These are phyloP conservation scores for Aureobasidium musti DNA, from an alignment of 2,329 filamentous ascomycete species.

Conservation along the genomic window DNA sequence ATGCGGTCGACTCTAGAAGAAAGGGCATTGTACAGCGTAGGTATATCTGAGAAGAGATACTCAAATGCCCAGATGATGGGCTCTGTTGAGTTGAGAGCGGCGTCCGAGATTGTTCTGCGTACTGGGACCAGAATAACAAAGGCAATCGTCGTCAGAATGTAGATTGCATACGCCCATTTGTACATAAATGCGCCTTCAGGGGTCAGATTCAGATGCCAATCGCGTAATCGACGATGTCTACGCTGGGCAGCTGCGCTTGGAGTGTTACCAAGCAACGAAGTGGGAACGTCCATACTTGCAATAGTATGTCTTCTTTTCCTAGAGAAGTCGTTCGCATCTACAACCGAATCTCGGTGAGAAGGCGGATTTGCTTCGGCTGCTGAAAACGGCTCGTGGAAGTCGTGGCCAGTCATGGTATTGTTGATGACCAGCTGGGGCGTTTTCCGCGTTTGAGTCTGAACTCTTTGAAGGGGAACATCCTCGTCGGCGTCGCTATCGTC, in stretches of 20 bases:
- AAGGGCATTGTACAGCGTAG: conserved; percentile 48
- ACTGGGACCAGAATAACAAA: conserved; percentile 69
- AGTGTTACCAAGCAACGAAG: background rate
- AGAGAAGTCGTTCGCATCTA: conserved; percentile 14
- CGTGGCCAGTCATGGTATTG: background rate
- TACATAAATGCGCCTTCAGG: conserved; percentile 71
- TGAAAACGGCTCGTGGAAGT: conserved; percentile 24
- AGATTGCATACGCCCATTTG: conserved; percentile 81
- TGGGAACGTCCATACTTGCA: conserved; percentile 16
- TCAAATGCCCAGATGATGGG: conserved; percentile 90
- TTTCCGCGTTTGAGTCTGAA: conserved; percentile 32
- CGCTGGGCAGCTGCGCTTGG: background rate
- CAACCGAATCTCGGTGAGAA: background rate
- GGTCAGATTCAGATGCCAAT: conserved; percentile 78
- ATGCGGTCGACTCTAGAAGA: conserved; percentile 32
- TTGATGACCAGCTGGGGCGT: conserved; percentile 14
- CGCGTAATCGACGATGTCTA: conserved; percentile 6
- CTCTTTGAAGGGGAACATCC: conserved; percentile 38
- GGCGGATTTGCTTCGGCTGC: conserved; percentile 14
- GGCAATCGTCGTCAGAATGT: conserved; percentile 70
- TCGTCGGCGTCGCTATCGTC: conserved; percentile 53
- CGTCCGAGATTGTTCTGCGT: conserved; percentile 65
- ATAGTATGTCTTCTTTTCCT: conserved; percentile 29
- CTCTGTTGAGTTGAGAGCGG: conserved; percentile 71
- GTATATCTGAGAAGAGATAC: conserved; percentile 81